Percentiles rank a stretch among this genome's conserved stretches.
phyloP scores from a whole-genome alignment of 257 asterid species.

The Lavandula angustifolia region DNA sequence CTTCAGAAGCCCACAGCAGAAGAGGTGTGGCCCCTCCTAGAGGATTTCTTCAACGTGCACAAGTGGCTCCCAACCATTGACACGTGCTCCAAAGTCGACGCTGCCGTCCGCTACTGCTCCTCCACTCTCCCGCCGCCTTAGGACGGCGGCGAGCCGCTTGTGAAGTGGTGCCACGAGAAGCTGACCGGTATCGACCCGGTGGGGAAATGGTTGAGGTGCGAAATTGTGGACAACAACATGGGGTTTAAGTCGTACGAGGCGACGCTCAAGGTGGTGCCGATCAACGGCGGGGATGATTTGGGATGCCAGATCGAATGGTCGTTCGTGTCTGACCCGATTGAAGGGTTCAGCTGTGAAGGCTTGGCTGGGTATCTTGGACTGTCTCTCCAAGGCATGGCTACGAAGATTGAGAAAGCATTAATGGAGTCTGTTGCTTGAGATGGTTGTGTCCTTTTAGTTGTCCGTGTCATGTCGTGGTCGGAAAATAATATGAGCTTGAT shows the following conservation, averaged over 20 bases:
- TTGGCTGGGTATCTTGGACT: slow-evolving; percentile 39
- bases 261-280: slow-evolving; percentile 41
- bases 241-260: slow-evolving; percentile 53
- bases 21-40: slow-evolving; percentile 63
- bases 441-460: too few relatives aligned
- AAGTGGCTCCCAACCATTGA: slow-evolving; percentile 65
- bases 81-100: slow-evolving; percentile 46
- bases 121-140: slow-evolving; percentile 15
- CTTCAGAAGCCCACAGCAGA: slow-evolving; percentile 40
- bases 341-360: slow-evolving; percentile 49
- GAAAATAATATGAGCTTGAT: too few relatives aligned
- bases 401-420: slow-evolving; percentile 54
- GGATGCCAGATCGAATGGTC: slow-evolving; percentile 75
- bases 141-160: slow-evolving; percentile 28
- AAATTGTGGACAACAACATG: slow-evolving; percentile 57
- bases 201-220: slow-evolving; percentile 44
- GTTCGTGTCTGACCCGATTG: slow-evolving; percentile 60
- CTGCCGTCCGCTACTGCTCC: slow-evolving; percentile 55
- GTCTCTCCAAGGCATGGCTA: slow-evolving; percentile 50
- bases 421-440: neutral
- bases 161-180: slow-evolving; percentile 65
- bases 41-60: slow-evolving; percentile 62
- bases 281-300: slow-evolving; percentile 33
- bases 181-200: slow-evolving; percentile 42
- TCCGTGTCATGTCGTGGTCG: too few relatives aligned